Conservation (phyloP, 108 stramenopile species). For the Fragilariopsis cylindrus region DNA sequence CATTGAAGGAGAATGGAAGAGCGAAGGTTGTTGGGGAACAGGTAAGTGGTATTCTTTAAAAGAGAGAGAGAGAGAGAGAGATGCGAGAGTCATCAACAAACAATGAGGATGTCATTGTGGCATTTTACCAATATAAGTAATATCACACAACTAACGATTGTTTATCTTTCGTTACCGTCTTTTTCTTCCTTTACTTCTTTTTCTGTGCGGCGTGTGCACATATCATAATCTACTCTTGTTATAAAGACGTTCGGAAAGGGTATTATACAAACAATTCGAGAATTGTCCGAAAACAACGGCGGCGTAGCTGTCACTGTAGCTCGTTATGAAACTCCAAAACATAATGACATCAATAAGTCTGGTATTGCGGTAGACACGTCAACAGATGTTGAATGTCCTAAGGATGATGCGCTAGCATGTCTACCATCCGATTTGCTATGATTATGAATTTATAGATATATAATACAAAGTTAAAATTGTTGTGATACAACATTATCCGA, state of each 20-base stretch:
- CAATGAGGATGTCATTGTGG: too few species aligned
- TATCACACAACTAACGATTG: too few species aligned
- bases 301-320: slow-evolving; percentile 90
- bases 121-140: too few species aligned
- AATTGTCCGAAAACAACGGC: slow-evolving; percentile 67
- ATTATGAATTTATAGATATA: not conserved
- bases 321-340: slow-evolving; percentile 85
- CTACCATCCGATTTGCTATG: slow-evolving; percentile 28
- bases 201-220: too few species aligned
- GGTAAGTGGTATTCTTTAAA: not conserved
- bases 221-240: not conserved
- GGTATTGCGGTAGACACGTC: slow-evolving; percentile 74
- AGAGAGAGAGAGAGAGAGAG: too few species aligned
- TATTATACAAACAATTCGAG: slow-evolving; percentile 85
- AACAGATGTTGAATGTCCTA: slow-evolving; percentile 67
- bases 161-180: too few species aligned
- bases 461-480: too few species aligned
- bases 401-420: slow-evolving; percentile 73
- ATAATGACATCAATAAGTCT: slow-evolving; percentile 83
- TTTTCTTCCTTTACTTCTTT: not conserved
- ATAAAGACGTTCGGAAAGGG: slow-evolving; percentile 89
- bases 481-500: too few species aligned
- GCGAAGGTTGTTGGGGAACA: slow-evolving; percentile 69
- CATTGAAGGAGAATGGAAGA: slow-evolving; percentile 82
- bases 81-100: too few species aligned